These are phyloP conservation scores for Calonectria montana DNA, from an alignment of 2,329 filamentous ascomycete genomes.

Conservation along the genomic window DNA sequence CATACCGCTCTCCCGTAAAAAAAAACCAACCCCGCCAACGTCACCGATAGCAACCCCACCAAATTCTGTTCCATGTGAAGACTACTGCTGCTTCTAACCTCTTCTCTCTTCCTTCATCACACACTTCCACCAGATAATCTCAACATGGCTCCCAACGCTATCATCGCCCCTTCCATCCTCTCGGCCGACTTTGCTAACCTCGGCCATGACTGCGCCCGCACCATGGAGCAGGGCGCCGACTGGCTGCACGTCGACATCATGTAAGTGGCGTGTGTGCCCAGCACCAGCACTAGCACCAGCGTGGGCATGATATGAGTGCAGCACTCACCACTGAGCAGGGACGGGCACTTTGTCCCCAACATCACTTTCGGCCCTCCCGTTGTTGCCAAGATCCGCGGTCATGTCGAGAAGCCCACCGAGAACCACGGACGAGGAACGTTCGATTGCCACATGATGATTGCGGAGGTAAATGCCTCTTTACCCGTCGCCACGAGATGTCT, in stretches of 20 bases:
- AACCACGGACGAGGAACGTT: slow-evolving; percentile 88
- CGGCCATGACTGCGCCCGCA: slow-evolving; percentile 85
- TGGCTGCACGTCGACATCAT: slow-evolving; percentile 97
- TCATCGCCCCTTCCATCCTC: slow-evolving; percentile 98
- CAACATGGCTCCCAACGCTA: slow-evolving; percentile 86
- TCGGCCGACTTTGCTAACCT: slow-evolving; percentile 95
- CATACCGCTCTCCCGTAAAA: slow-evolving; percentile 3
- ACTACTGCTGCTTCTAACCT: slow-evolving; percentile 26
- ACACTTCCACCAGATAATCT: not conserved
- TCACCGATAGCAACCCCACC: slow-evolving; percentile 37
- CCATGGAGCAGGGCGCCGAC: slow-evolving; percentile 88
- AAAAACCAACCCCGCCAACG: slow-evolving; percentile 36
- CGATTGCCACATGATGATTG: slow-evolving; percentile 99
- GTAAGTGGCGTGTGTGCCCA: slow-evolving; percentile 55
- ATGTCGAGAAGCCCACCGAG: slow-evolving; percentile 80
- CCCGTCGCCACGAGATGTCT: not conserved
- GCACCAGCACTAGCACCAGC: not conserved
- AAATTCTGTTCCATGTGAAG: slow-evolving; percentile 25
- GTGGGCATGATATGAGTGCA: not conserved
- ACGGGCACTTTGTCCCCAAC: slow-evolving; percentile 98
- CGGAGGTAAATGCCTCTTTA: slow-evolving; percentile 73
- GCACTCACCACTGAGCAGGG: slow-evolving; percentile 65
- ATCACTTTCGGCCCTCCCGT: slow-evolving; percentile 97
- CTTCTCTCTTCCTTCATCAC: not conserved
- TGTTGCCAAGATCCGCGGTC: slow-evolving; percentile 89